Evolutionary conservation across 2,329 filamentous ascomycete genomes (phyloP).

Genomic region (Xenosphaeropsis pyriputrescens): DNA sequence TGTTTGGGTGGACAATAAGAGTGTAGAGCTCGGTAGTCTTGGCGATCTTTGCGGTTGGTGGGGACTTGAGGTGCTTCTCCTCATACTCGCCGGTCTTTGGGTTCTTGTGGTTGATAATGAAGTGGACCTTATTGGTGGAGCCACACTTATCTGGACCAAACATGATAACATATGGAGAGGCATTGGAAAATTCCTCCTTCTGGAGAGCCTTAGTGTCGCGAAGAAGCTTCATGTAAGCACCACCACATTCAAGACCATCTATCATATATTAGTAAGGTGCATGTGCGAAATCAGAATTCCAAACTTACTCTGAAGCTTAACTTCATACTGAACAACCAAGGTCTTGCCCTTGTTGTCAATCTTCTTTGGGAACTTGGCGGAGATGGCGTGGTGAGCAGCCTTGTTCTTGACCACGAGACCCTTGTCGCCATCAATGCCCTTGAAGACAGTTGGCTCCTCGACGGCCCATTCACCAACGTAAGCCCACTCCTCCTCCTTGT

Average conservation of each 20-base stretch:
- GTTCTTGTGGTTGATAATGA: conserved; percentile 99
- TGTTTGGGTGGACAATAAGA: conserved; percentile 89
- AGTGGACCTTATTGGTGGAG: conserved; percentile 93
- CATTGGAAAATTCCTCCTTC: conserved; percentile 94
- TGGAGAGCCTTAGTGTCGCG: conserved; percentile 95
- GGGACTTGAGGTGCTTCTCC: conserved; percentile 90
- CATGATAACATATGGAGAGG: conserved; percentile 98
- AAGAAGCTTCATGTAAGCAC: conserved; percentile 97
- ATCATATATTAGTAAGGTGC: conserved; percentile 17
- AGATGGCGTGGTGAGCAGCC: conserved; percentile 97
- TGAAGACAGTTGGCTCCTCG: conserved; percentile 81
- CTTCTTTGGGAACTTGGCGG: conserved; percentile 92
- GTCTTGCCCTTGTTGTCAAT: conserved; percentile 97
- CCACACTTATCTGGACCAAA: conserved; percentile 99
- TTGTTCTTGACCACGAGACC: conserved; percentile 96
- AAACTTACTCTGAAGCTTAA: conserved; percentile 89
- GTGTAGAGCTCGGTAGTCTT: conserved; percentile 95
- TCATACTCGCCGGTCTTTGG: conserved; percentile 99
- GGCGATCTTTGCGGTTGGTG: conserved; percentile 73
- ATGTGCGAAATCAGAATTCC: background rate
- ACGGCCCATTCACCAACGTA: conserved; percentile 95
- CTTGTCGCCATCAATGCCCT: conserved; percentile 90
- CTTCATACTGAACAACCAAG: conserved; percentile 95
- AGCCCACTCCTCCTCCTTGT: conserved; percentile 80
- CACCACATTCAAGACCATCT: conserved; percentile 95